phyloP scores from a whole-genome alignment of 345 rosid species.

The Erucastrum elatum region DNA sequence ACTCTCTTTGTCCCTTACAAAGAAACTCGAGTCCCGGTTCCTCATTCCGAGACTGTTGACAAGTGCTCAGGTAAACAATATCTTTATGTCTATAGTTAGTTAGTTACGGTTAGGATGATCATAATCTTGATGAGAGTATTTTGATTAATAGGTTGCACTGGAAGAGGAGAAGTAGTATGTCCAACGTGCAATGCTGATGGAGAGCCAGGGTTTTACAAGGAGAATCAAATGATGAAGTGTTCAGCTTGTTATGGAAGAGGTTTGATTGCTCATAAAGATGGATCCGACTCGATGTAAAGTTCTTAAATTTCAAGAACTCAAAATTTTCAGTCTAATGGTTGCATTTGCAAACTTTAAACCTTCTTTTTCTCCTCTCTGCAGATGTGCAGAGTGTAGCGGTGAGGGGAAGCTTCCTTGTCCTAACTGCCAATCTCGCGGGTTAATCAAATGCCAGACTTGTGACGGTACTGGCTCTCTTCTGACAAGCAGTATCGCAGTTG shows the following conservation, averaged over 20 bases:
- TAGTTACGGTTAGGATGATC: background rate
- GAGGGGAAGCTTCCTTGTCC: slow-evolving; percentile 83
- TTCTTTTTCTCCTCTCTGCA: slow-evolving; percentile 31
- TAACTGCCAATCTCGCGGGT: slow-evolving; percentile 81
- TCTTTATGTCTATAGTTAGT: background rate
- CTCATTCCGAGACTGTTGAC: slow-evolving; percentile 68
- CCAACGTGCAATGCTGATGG: slow-evolving; percentile 69
- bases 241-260: slow-evolving; percentile 82
- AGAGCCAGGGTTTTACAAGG: slow-evolving; percentile 79
- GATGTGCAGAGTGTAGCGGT: slow-evolving; percentile 72
- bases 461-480: slow-evolving; percentile 67
- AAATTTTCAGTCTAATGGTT: slow-evolving; percentile 10
- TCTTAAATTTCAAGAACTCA: slow-evolving; percentile 18
- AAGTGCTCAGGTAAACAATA: slow-evolving; percentile 67
- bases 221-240: slow-evolving; percentile 70
- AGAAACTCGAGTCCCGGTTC: slow-evolving; percentile 61
- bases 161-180: slow-evolving; percentile 70
- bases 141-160: slow-evolving; percentile 59
- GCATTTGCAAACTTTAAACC: background rate
- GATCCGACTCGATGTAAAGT: slow-evolving; percentile 82
- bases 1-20: slow-evolving; percentile 65
- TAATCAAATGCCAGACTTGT: slow-evolving; percentile 71
- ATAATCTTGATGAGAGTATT: background rate
- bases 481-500: slow-evolving; percentile 58
- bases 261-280: slow-evolving; percentile 88